Percentiles rank a stretch among this genome's conserved stretches.
Evolutionary conservation across 2,329 filamentous ascomycete species (phyloP).

Genomic region (Exophiala oligosperma): DNA sequence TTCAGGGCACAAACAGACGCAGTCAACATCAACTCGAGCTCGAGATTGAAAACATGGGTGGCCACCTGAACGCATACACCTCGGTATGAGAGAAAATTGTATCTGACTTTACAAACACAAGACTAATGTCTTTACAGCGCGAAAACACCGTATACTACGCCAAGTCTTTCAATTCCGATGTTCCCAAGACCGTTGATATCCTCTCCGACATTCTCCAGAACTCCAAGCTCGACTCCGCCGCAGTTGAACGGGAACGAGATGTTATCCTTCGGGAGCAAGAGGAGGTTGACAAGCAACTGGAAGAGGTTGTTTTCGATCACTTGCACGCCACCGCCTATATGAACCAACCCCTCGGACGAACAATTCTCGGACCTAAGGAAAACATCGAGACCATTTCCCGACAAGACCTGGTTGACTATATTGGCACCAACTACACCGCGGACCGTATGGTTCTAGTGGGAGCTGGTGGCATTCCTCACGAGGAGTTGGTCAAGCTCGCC

Average conservation of each 20-base stretch:
- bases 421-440: conserved; percentile 99
- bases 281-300: conserved; percentile 99
- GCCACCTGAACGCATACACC: conserved; percentile 98
- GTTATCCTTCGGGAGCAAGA: conserved; percentile 98
- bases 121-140: conserved; percentile 56
- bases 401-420: conserved; percentile 89
- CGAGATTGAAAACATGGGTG: conserved; percentile 99
- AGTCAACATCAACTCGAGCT: conserved; percentile 97
- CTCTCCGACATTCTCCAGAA: conserved; percentile 99
- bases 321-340: conserved; percentile 98
- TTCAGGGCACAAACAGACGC: conserved; percentile 84
- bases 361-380: conserved; percentile 94
- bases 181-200: conserved; percentile 95
- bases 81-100: conserved; percentile 65
- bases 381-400: conserved; percentile 97
- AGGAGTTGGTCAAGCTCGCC: conserved; percentile 90
- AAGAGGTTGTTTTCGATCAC: conserved; percentile 99
- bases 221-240: conserved; percentile 90
- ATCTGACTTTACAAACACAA: conserved; percentile 20
- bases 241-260: conserved; percentile 96
- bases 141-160: conserved; percentile 99
- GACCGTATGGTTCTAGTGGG: conserved; percentile 99
- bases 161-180: conserved; percentile 97
- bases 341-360: conserved; percentile 91
- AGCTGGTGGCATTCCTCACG: conserved; percentile 89